Percentiles rank a stretch among this genome's conserved stretches.
phyloP scores from a whole-genome alignment of 83 land plant genomes.

The Diphasiastrum complanatum region DNA sequence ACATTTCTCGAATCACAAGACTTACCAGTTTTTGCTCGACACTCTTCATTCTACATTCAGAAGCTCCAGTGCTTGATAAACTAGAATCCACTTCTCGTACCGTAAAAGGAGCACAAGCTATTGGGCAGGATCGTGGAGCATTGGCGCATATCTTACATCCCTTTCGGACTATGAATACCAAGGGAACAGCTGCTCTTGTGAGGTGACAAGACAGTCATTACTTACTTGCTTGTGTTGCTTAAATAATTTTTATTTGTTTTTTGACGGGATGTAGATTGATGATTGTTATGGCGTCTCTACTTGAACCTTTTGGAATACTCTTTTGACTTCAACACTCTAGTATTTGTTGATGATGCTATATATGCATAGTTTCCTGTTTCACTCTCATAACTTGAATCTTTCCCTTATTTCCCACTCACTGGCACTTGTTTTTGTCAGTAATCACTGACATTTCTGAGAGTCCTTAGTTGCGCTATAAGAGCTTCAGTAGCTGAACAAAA shows the following conservation, averaged over 20 bases:
- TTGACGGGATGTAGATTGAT: too few relatives aligned
- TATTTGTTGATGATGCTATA: too few relatives aligned
- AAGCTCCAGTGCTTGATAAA: constrained; percentile 49
- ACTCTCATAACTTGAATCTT: too few relatives aligned
- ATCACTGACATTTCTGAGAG: too few relatives aligned
- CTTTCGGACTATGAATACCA: constrained; percentile 40
- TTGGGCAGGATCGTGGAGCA: constrained; percentile 73
- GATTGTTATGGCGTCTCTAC: too few relatives aligned
- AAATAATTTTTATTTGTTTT: background rate
- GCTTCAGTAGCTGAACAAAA: too few relatives aligned
- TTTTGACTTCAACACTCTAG: too few relatives aligned
- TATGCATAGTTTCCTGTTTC: too few relatives aligned
- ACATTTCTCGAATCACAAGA: background rate
- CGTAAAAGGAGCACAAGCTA: constrained; percentile 74
- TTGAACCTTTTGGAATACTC: too few relatives aligned
- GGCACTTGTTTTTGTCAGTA: too few relatives aligned
- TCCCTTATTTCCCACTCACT: too few relatives aligned
- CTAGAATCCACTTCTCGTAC: constrained; percentile 71
- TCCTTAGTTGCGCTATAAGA: too few relatives aligned
- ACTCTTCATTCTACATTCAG: constrained; percentile 31
- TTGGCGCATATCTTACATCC: constrained; percentile 58
- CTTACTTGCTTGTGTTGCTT: background rate
- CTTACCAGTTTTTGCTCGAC: background rate
- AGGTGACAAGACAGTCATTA: constrained; percentile 16
- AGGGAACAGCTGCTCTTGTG: constrained; percentile 36